Base-by-base conservation (phyloP, 2,329 filamentous ascomycete genomes). In the Myriosclerotinia curreyana region DNA sequence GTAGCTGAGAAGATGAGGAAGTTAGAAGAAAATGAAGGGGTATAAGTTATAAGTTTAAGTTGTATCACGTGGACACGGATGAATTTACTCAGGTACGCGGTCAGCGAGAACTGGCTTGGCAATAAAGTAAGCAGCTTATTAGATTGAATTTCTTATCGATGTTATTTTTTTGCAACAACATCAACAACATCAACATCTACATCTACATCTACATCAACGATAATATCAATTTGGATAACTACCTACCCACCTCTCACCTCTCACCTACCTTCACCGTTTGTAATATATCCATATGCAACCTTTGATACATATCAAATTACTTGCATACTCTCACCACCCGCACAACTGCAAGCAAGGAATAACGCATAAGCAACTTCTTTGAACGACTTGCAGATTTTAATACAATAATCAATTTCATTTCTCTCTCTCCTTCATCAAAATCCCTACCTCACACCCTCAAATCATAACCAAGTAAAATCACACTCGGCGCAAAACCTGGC, bases 351-450 rank as follows among this genome's bases (percentile, higher is more conserved):
- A 46, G 44, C 20, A 17, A 31, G 15, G 5, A 46, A 46, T 4
- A 63, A 49, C 20, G 44, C 52, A 63, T 58, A 34, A 58, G 34
- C 42, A 8, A 58, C 25, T 50, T 44, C 11, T 48, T 58, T 44
- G 17, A 25, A 55, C 52, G 31, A 63, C 52, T 17, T 58, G 61
- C 61, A 63, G 61, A 58, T 58, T 28, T 40, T 11, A 31, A 58
- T 58, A 34, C 20, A 22, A 4, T 34, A 31, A 31, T 56, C 15
- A 28, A 42, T 42, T 58, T 34, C 40, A 28, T 34, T 12, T 38
- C 22, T 31, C 15, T 20, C n/a, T 14, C n/a, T 20, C 5, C n/a
- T n/a, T 15, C 5, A 9, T 31, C 11, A 14, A 5, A 28, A 49
- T 40, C 40, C 44, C 46, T 17, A 36, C 36, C 44, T 20, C 44